These are phyloP conservation scores for Tetrapisispora pingtungensis DNA, from an alignment of 805 yeast species.

Conservation along the genomic window DNA sequence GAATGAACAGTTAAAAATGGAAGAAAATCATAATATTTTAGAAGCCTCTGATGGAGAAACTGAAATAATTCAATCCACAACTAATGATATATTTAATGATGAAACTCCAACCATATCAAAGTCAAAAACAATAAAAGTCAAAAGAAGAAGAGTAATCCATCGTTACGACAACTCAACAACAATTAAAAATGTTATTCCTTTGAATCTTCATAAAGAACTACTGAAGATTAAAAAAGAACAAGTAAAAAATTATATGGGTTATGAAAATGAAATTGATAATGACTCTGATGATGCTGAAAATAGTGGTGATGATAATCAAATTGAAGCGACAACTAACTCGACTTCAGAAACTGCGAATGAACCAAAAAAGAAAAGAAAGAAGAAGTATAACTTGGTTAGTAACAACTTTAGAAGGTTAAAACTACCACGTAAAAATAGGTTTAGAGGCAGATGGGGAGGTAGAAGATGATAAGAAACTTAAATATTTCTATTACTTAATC, in stretches of 20 bases:
- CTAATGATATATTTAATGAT: conserved; percentile 8
- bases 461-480: background rate
- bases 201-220: conserved; percentile 19
- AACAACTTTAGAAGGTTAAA: conserved; percentile 45
- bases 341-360: conserved; percentile 16
- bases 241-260: conserved; percentile 12
- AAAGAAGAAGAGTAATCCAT: conserved; percentile 9
- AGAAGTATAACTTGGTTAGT: conserved; percentile 31
- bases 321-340: conserved; percentile 4
- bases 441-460: background rate
- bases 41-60: conserved; percentile 8
- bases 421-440: conserved; percentile 18
- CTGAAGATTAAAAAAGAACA: conserved; percentile 19
- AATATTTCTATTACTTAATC: background rate
- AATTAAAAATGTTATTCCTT: conserved; percentile 2
- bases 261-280: conserved; percentile 8
- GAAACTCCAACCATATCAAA: conserved; percentile 11
- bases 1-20: conserved; percentile 11
- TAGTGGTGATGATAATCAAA: background rate
- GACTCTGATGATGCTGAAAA: conserved; percentile 4
- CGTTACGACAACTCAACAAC: conserved; percentile 6
- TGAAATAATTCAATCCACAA: background rate
- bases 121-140: conserved; percentile 1
- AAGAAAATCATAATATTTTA: conserved; percentile 3
- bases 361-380: conserved; percentile 22